Evolutionary conservation across 2,329 filamentous ascomycete genomes (phyloP).

Genomic region (Scopulariopsis brevicaulis): DNA sequence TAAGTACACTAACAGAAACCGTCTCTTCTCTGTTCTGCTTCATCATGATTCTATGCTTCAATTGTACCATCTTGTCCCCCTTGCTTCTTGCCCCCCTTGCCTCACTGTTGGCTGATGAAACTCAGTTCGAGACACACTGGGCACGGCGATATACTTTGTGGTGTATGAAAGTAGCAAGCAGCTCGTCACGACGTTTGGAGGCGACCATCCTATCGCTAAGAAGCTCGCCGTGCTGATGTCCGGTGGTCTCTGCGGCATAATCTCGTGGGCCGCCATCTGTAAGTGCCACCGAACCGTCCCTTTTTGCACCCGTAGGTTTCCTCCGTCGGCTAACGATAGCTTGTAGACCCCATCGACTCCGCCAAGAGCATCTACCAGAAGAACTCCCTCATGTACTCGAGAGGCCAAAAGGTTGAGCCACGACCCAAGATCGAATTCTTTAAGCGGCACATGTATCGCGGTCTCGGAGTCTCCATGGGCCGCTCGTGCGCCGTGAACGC

Average conservation of each 20-base stretch:
- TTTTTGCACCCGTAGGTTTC: neutral
- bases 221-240: slow-evolving; percentile 69
- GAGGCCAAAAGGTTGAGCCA: slow-evolving; percentile 50
- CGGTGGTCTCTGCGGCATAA: slow-evolving; percentile 70
- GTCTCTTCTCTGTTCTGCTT: neutral
- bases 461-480: slow-evolving; percentile 71
- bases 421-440: slow-evolving; percentile 70
- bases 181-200: slow-evolving; percentile 61
- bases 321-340: neutral
- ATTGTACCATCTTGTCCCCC: no score
- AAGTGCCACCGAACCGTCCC: slow-evolving; percentile 19
- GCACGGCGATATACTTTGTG: slow-evolving; percentile 78
- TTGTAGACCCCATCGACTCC: slow-evolving; percentile 59
- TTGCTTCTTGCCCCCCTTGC: neutral
- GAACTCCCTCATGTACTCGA: slow-evolving; percentile 61
- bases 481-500: slow-evolving; percentile 76
- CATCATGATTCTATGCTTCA: no score
- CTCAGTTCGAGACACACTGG: slow-evolving; percentile 68
- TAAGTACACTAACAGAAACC: slow-evolving; percentile 31
- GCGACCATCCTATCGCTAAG: slow-evolving; percentile 63
- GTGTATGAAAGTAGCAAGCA: slow-evolving; percentile 84
- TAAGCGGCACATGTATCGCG: slow-evolving; percentile 68
- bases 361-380: slow-evolving; percentile 81
- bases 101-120: neutral
- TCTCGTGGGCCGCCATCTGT: slow-evolving; percentile 73